These are phyloP conservation scores for Xylaria sp. DNA, from an alignment of 2,329 filamentous ascomycete genomes.

Conservation along the genomic window DNA sequence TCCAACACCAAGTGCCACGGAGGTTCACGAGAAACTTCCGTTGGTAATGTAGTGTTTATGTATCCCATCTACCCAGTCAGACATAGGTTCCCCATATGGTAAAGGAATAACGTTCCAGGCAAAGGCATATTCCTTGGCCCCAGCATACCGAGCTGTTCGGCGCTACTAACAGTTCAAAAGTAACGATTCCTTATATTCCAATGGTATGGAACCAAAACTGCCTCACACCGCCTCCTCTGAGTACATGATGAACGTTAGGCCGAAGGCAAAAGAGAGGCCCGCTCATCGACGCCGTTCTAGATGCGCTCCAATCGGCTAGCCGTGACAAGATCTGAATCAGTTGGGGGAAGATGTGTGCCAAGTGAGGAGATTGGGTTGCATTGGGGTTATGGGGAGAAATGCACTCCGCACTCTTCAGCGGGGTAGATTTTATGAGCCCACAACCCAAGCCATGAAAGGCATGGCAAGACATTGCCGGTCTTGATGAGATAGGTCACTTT, in stretches of 20 bases:
- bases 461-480: not conserved
- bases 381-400: constrained; percentile 23
- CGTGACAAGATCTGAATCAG: constrained; percentile 14
- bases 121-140: not conserved
- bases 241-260: constrained; percentile 9
- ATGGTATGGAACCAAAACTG: not conserved
- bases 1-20: not conserved
- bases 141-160: not conserved
- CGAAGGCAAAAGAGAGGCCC: constrained; percentile 14
- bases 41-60: constrained; percentile 12
- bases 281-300: constrained; percentile 5
- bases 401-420: constrained; percentile 20
- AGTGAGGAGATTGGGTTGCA: constrained; percentile 31
- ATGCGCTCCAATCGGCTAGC: constrained; percentile 30
- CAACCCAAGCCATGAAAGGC: not conserved
- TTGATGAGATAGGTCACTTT: not conserved
- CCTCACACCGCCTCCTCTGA: not conserved
- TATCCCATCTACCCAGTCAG: constrained; percentile 8
- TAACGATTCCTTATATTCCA: not conserved
- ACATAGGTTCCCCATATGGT: not conserved
- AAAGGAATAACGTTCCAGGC: not conserved
- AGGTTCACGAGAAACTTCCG: not conserved
- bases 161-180: not conserved
- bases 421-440: constrained; percentile 7
- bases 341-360: constrained; percentile 29